These are phyloP conservation scores for Harringtonia aguacate DNA, from an alignment of 2,329 filamentous ascomycete species.

Conservation along the genomic window DNA sequence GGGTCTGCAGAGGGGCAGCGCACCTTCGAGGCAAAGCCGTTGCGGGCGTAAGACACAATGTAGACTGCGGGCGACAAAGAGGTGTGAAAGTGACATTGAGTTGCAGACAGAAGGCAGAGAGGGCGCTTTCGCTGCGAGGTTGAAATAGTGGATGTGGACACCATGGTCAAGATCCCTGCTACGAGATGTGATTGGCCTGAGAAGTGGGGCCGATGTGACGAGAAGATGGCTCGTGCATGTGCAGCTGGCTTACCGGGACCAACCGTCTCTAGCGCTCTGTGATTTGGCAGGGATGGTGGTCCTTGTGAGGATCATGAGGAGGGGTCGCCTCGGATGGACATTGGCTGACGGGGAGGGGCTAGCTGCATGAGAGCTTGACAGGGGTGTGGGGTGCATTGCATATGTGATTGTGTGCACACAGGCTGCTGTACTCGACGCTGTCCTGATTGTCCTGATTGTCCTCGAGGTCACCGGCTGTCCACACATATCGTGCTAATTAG, in stretches of 20 bases:
- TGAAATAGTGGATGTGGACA: not conserved
- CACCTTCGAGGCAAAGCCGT: too few relatives aligned
- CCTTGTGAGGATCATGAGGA: not conserved
- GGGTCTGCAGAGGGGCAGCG: too few relatives aligned
- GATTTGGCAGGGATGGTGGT: conserved; percentile 13
- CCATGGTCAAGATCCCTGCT: conserved; percentile 2
- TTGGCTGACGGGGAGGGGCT: conserved; percentile 1
- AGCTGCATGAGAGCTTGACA: not conserved
- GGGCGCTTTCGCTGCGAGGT: too few relatives aligned
- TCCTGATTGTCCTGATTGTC: not conserved
- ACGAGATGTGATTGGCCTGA: conserved; percentile 23
- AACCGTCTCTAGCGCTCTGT: conserved; percentile 13
- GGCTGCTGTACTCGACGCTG: not conserved
- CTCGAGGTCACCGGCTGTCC: not conserved
- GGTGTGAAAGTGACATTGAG: too few relatives aligned
- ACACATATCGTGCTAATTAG: not conserved
- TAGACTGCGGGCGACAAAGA: too few relatives aligned
- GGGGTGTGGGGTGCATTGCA: not conserved
- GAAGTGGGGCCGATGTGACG: conserved; percentile 27
- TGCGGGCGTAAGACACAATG: too few relatives aligned
- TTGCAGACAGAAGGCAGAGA: too few relatives aligned
- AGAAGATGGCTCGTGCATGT: conserved; percentile 31
- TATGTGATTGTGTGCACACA: too few relatives aligned
- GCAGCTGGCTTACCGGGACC: conserved; percentile 31
- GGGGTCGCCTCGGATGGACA: conserved; percentile 2